A percentile compares a stretch with the other conserved stretches of the same genome.
Conservation (phyloP, 2,329 filamentous ascomycete genomes). For the Aschersonia sp. region DNA sequence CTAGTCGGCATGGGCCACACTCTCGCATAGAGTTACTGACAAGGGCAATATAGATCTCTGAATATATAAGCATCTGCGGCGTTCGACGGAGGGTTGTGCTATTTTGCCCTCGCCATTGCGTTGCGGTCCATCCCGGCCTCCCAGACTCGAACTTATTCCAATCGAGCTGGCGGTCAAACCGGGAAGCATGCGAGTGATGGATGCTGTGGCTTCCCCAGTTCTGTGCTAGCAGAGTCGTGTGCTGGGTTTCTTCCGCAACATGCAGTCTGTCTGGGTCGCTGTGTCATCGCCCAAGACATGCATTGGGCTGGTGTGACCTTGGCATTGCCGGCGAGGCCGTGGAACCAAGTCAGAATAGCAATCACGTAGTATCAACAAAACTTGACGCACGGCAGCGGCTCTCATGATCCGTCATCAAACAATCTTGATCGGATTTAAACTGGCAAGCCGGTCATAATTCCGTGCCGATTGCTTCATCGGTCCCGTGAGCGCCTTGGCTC, state of each 20-base stretch:
- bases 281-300: not conserved
- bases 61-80: too few relatives aligned
- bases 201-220: not conserved
- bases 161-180: too few relatives aligned
- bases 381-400: not conserved
- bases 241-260: not conserved
- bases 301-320: conserved; percentile 1
- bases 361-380: not conserved
- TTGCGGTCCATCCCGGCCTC: too few relatives aligned
- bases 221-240: not conserved
- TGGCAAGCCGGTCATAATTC: not conserved
- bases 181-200: too few relatives aligned
- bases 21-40: too few relatives aligned
- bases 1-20: too few relatives aligned
- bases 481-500: not conserved
- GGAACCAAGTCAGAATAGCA: not conserved
- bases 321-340: not conserved
- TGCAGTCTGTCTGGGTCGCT: not conserved
- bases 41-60: too few relatives aligned
- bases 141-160: too few relatives aligned
- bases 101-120: too few relatives aligned
- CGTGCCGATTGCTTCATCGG: not conserved
- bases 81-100: too few relatives aligned
- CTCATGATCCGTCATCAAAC: not conserved
- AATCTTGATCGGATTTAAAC: not conserved